A percentile compares a stretch with the other conserved stretches of the same genome.
phyloP scores from a whole-genome alignment of 2,329 filamentous ascomycete species.

The Paecilomyces niveus region DNA sequence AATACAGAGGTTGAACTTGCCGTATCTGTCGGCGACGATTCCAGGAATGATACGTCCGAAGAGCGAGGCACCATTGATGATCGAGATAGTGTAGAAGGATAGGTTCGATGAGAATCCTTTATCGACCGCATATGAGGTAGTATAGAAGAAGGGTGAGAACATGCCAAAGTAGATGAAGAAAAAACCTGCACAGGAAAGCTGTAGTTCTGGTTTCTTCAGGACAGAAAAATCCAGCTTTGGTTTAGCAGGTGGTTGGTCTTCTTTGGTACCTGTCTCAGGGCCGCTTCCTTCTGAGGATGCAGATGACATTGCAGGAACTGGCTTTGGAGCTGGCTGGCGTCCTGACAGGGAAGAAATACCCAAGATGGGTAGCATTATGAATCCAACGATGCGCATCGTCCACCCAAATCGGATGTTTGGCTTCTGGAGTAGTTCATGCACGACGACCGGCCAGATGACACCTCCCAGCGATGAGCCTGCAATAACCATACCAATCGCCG shows the following conservation, averaged over 20 bases:
- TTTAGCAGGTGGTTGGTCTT: not conserved
- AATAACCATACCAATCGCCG: slow-evolving; percentile 26
- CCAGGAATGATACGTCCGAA: slow-evolving; percentile 31
- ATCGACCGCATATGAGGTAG: slow-evolving; percentile 20
- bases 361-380: slow-evolving; percentile 34
- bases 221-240: slow-evolving; percentile 12
- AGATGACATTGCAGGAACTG: not conserved
- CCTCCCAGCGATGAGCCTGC: slow-evolving; percentile 29
- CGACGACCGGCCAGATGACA: slow-evolving; percentile 28
- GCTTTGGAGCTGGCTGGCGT: slow-evolving; percentile 1
- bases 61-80: slow-evolving; percentile 31
- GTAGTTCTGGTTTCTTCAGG: slow-evolving; percentile 16
- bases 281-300: not conserved
- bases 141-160: slow-evolving; percentile 34
- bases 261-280: slow-evolving; percentile 2
- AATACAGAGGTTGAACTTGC: slow-evolving; percentile 25
- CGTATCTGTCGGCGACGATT: slow-evolving; percentile 28
- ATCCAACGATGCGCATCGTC: slow-evolving; percentile 34
- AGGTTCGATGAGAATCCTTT: slow-evolving; percentile 21
- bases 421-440: slow-evolving; percentile 21
- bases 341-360: slow-evolving; percentile 19
- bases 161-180: slow-evolving; percentile 33
- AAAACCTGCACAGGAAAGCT: slow-evolving; percentile 23
- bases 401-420: slow-evolving; percentile 22
- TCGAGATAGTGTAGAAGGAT: slow-evolving; percentile 32